These are phyloP conservation scores for Colletotrichum sp. DNA, from an alignment of 2,329 filamentous ascomycete species.

Conservation along the genomic window DNA sequence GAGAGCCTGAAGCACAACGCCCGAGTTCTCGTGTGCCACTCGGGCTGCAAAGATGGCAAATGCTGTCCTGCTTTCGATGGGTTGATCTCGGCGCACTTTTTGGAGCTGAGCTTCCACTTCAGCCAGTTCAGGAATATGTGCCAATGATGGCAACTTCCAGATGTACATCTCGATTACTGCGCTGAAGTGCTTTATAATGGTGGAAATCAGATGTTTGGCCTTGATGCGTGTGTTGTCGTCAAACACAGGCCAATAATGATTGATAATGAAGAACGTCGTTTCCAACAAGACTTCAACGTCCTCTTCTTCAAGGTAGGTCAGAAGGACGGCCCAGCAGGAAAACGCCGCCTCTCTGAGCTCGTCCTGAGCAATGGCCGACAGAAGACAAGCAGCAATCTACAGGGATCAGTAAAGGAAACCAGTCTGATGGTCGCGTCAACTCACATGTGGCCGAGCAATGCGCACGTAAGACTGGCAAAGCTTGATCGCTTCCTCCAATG, in stretches of 20 bases:
- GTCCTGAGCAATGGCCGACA: slow-evolving; percentile 79
- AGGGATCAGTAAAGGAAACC: slow-evolving; percentile 26
- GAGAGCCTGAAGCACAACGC: slow-evolving; percentile 83
- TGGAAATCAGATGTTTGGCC: slow-evolving; percentile 67
- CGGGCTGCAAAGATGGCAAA: slow-evolving; percentile 71
- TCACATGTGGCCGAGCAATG: slow-evolving; percentile 83
- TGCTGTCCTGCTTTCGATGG: slow-evolving; percentile 57
- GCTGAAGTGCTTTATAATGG: slow-evolving; percentile 68
- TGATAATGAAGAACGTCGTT: slow-evolving; percentile 87
- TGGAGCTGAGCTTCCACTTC: slow-evolving; percentile 71
- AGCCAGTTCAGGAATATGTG: slow-evolving; percentile 70
- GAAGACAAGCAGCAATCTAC: slow-evolving; percentile 88
- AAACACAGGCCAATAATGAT: slow-evolving; percentile 78
- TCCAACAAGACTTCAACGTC: slow-evolving; percentile 84
- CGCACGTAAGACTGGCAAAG: slow-evolving; percentile 76
- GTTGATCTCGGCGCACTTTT: slow-evolving; percentile 58
- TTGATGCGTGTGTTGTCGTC: slow-evolving; percentile 62
- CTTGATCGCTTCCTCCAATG: slow-evolving; percentile 86
- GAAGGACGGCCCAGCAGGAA: slow-evolving; percentile 81
- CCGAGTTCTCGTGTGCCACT: slow-evolving; percentile 81
- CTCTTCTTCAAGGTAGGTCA: slow-evolving; percentile 75
- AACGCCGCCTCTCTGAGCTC: slow-evolving; percentile 82
- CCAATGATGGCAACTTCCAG: slow-evolving; percentile 79
- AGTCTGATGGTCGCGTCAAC: slow-evolving; percentile 26
- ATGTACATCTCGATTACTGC: slow-evolving; percentile 69